phyloP scores from a whole-genome alignment of 768 basidiomycete genomes.

The Pleurotus ostreatus region DNA sequence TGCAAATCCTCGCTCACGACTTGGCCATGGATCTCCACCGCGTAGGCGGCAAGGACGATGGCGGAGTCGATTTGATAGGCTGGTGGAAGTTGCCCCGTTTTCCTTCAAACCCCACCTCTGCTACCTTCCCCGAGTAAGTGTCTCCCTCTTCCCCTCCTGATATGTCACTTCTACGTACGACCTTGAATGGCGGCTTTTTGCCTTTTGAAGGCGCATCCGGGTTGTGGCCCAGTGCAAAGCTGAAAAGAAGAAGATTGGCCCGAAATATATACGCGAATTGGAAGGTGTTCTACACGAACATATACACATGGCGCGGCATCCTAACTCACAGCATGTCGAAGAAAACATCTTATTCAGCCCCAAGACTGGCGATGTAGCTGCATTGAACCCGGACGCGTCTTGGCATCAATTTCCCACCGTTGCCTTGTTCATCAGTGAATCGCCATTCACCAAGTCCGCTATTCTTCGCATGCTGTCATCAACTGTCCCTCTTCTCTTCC shows the following conservation, averaged over 20 bases:
- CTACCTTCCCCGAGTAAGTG: no score
- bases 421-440: conserved; percentile 79
- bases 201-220: conserved; percentile 52
- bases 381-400: no score
- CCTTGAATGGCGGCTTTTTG: not conserved
- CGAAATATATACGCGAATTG: conserved; percentile 81
- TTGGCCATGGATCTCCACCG: conserved; percentile 78
- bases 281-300: conserved; percentile 79
- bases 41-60: conserved; percentile 86
- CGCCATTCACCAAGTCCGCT: conserved; percentile 70
- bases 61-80: conserved; percentile 83
- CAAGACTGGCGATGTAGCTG: no score
- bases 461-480: conserved; percentile 70
- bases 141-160: no score
- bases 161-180: not conserved
- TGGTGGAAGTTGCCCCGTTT: conserved; percentile 85
- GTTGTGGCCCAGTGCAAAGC: conserved; percentile 91
- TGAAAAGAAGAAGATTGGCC: conserved; percentile 75
- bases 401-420: conserved; percentile 36
- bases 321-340: not conserved
- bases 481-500: conserved; percentile 70
- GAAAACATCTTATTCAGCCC: not conserved
- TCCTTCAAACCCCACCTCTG: not conserved
- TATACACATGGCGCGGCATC: conserved; percentile 17
- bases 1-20: conserved; percentile 52